These are phyloP conservation scores for Fusarium cicatricum DNA, from an alignment of 2,329 filamentous ascomycete genomes.

Conservation along the genomic window DNA sequence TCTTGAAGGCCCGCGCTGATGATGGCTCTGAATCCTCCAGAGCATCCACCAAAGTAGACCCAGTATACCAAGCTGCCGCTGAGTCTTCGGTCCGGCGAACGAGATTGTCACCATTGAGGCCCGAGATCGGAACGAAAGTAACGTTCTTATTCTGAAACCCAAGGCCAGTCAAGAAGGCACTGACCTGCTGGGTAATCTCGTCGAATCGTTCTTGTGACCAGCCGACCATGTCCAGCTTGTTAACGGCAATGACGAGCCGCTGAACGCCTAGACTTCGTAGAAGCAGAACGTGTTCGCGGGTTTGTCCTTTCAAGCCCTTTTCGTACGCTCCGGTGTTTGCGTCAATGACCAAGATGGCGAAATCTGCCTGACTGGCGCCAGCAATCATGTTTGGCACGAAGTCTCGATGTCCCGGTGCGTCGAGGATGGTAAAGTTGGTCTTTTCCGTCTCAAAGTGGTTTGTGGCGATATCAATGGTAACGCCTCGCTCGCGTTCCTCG, in stretches of 20 bases:
- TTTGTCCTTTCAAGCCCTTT: slow-evolving; percentile 91
- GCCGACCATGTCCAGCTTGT: slow-evolving; percentile 88
- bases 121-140: slow-evolving; percentile 88
- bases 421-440: slow-evolving; percentile 90
- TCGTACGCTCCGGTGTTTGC: slow-evolving; percentile 91
- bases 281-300: slow-evolving; percentile 89
- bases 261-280: slow-evolving; percentile 91
- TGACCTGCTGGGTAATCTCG: slow-evolving; percentile 84
- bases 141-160: slow-evolving; percentile 85
- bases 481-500: slow-evolving; percentile 87
- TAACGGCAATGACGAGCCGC: slow-evolving; percentile 87
- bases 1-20: slow-evolving; percentile 70
- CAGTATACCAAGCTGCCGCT: slow-evolving; percentile 79
- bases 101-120: slow-evolving; percentile 89
- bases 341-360: slow-evolving; percentile 94
- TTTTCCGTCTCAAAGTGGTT: slow-evolving; percentile 92
- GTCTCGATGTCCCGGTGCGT: slow-evolving; percentile 92
- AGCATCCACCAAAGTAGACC: slow-evolving; percentile 81
- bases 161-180: slow-evolving; percentile 80
- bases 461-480: slow-evolving; percentile 96
- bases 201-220: slow-evolving; percentile 88
- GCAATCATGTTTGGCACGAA: slow-evolving; percentile 99
- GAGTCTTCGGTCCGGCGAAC: slow-evolving; percentile 63
- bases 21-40: slow-evolving; percentile 84
- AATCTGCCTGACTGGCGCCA: slow-evolving; percentile 93